Evolutionary conservation across 805 yeast species (phyloP), one percentile per base, ranked within the genome.

Genomic region (Metschnikowia kofuensis): DNA sequence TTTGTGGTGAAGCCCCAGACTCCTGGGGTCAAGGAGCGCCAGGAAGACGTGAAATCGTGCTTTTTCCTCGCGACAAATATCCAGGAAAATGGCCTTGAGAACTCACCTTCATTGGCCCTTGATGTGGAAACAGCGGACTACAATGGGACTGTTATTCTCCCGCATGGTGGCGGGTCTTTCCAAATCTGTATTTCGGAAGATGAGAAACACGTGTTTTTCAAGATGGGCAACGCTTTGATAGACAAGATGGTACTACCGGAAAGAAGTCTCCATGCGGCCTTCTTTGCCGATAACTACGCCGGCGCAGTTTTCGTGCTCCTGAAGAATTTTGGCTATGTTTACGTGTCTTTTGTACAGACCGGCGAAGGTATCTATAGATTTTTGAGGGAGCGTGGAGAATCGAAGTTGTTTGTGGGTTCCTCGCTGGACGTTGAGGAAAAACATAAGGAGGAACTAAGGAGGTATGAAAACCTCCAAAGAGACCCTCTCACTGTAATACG

Each of bases 181-280:
- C 53, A 44, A 35, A 44, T 54, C 13, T 43, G 48, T 29, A 51
- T 51, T 26, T 48, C 57, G 11, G 36, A 32, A 29, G 43, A 47
- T 27, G 39, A 36, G 29, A 46, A 55, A 34, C 42, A 42, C 35
- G 13, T 56, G 8, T 53, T 41, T 35, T 40, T 56, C 30, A 35
- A 31, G n/a, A 39, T 29, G 39, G 52, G 42, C 30, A 35, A 31
- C 30, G 56, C 53, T 10, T 50, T 40, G 38, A 45, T 56, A 7
- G 58, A 56, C 44, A 51, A 50, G 38, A 44, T 56, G 56, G 55
- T 47, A 27, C 40, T 56, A 7, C 54, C 57, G 37, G 40, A 42
- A 12, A 38, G 35, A 31, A 36, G 54, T 35, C 31, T 55, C 29
- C 44, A 39, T 29, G 13, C 38, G 14, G 51, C 50, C n/a, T 46